Percentiles rank a stretch among this genome's conserved stretches.
These are phyloP conservation scores for Terfezia boudieri DNA, from an alignment of 495 filamentous ascomycete genomes.

Conservation along the genomic window DNA sequence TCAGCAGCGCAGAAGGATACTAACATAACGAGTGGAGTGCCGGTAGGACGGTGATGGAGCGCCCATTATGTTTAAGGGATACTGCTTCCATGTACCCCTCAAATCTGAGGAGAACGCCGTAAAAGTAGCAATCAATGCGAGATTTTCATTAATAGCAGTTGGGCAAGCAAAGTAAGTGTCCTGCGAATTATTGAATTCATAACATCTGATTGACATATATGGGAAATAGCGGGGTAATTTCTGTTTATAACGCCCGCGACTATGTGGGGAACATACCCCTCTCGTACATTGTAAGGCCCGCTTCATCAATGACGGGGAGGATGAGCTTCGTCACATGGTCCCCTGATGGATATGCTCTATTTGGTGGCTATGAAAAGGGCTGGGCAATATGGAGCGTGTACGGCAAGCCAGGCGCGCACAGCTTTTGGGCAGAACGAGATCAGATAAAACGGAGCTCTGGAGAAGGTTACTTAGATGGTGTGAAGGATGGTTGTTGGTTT, in stretches of 20 bases:
- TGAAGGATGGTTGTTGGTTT: conserved; percentile 60
- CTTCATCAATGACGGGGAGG: conserved; percentile 43
- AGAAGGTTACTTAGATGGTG: conserved; percentile 62
- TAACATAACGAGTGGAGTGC: neutral
- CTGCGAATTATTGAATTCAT: neutral
- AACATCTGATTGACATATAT: neutral
- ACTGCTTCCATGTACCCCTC: conserved; percentile 67
- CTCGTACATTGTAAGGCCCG: conserved; percentile 53
- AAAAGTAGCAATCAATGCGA: conserved; percentile 67
- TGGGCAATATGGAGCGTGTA: conserved; percentile 97
- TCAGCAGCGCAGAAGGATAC: no score
- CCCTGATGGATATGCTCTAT: conserved; percentile 87
- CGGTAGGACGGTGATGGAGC: conserved; percentile 17
- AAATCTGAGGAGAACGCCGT: conserved; percentile 35
- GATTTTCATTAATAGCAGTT: conserved; percentile 80
- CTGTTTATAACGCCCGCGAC: conserved; percentile 75
- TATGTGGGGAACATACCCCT: conserved; percentile 81
- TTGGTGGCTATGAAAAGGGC: conserved; percentile 77
- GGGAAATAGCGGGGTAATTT: conserved; percentile 38
- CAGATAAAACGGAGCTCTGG: conserved; percentile 32
- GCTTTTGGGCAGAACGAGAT: conserved; percentile 41
- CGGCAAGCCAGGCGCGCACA: conserved; percentile 64
- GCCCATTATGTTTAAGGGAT: conserved; percentile 50
- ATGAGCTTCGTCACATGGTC: conserved; percentile 68
- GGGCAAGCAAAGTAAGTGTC: conserved; percentile 38